Evolutionary conservation across 352 stramenopile species (phyloP).

Genomic region (Thraustochytrium sp.): DNA sequence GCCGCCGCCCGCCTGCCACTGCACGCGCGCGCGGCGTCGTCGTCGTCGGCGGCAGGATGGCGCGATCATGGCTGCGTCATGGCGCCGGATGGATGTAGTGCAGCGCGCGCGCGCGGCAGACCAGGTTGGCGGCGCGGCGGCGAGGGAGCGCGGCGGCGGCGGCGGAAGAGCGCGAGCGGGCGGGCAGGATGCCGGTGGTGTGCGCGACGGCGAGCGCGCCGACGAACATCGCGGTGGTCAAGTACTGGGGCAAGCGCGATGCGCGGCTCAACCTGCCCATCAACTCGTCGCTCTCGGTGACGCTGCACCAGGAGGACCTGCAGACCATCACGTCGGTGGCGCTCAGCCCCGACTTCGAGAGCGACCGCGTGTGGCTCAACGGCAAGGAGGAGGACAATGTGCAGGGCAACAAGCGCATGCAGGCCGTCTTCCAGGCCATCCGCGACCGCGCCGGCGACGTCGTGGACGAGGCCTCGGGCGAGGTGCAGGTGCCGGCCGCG

Average conservation of each 20-base stretch:
- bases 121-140: background rate
- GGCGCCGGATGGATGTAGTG: too few species aligned
- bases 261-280: constrained; percentile 87
- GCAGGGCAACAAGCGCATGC: constrained; percentile 30
- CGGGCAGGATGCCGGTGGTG: background rate
- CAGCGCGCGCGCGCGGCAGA: too few species aligned
- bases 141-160: background rate
- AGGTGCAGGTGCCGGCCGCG: constrained; percentile 22
- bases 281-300: constrained; percentile 94
- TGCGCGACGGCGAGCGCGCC: constrained; percentile 23
- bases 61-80: too few species aligned
- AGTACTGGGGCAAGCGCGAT: constrained; percentile 96
- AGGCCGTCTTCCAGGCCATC: constrained; percentile 66
- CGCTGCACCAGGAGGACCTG: constrained; percentile 87
- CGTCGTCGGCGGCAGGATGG: too few species aligned
- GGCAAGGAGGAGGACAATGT: constrained; percentile 65
- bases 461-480: background rate
- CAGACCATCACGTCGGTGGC: constrained; percentile 86
- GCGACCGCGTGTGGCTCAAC: constrained; percentile 92
- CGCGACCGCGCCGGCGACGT: constrained; percentile 53
- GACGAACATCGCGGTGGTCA: constrained; percentile 95
- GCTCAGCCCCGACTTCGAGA: constrained; percentile 61
- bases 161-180: background rate
- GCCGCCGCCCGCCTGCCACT: too few species aligned
- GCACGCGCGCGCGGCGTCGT: too few species aligned